These are phyloP conservation scores for Hortaea werneckii DNA, from an alignment of 2,329 filamentous ascomycete species.

Conservation along the genomic window DNA sequence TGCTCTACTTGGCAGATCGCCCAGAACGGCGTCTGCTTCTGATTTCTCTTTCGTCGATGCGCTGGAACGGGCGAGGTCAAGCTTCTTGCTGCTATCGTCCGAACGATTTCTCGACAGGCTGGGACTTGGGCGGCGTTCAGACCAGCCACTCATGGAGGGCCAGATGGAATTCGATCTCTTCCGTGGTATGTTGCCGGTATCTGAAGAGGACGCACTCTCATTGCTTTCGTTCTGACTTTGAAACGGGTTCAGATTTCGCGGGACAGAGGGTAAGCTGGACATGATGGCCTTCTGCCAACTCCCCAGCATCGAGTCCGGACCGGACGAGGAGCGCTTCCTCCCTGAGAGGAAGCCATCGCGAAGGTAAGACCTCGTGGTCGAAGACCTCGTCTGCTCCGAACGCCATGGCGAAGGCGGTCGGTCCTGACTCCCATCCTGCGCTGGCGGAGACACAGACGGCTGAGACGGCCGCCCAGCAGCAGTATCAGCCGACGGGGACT, in stretches of 20 bases:
- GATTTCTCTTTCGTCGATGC: conserved; percentile 8
- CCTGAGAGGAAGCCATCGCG: conserved; percentile 29
- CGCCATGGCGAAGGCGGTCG: conserved; percentile 36
- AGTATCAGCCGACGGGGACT: no score
- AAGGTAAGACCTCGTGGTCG: conserved; percentile 28
- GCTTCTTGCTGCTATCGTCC: conserved; percentile 1
- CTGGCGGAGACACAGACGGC: background rate
- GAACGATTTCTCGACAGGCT: conserved; percentile 4
- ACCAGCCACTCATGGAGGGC: background rate
- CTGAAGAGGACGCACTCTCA: no score
- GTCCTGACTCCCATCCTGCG: conserved; percentile 1
- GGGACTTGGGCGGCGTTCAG: background rate
- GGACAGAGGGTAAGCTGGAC: conserved; percentile 19
- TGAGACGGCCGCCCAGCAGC: no score
- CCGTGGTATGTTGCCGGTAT: no score
- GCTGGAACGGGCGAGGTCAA: background rate
- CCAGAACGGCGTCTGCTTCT: conserved; percentile 10
- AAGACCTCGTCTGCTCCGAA: conserved; percentile 23
- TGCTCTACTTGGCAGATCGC: conserved; percentile 11
- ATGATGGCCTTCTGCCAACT: conserved; percentile 19
- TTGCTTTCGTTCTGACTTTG: background rate
- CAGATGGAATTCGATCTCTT: no score
- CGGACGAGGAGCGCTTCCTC: conserved; percentile 31
- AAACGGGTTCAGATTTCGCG: conserved; percentile 15
- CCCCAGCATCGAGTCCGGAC: conserved; percentile 20